phyloP scores from a whole-genome alignment of 1,284 basidiomycete species.

The Naganishia albida region DNA sequence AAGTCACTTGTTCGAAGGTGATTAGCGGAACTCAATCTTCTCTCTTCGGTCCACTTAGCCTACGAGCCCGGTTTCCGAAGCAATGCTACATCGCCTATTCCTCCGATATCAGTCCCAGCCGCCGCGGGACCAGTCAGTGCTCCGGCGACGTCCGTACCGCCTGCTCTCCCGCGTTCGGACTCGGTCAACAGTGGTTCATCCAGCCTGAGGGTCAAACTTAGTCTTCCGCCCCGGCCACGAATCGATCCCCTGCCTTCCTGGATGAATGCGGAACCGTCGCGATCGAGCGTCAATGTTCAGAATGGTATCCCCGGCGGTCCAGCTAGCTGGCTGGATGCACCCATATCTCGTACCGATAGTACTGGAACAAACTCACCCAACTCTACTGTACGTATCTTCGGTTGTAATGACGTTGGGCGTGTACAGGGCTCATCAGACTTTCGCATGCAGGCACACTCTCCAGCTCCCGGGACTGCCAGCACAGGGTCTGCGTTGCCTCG shows the following conservation, averaged over 20 bases:
- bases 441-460: neutral
- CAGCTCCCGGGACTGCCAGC: neutral
- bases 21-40: neutral
- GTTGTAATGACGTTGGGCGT: neutral
- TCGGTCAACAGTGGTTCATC: neutral
- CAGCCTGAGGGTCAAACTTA: conserved; percentile 9
- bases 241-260: conserved; percentile 23
- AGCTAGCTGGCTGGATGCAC: conserved; percentile 12
- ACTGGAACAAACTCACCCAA: conserved; percentile 16
- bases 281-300: neutral
- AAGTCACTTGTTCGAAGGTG: neutral
- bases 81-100: neutral
- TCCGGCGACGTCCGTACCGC: neutral
- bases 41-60: neutral
- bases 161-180: neutral
- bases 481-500: conserved; percentile 1
- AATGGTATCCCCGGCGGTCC: neutral
- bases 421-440: neutral
- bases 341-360: conserved; percentile 3
- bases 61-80: conserved; percentile 20
- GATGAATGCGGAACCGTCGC: conserved; percentile 15
- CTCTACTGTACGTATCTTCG: conserved; percentile 1
- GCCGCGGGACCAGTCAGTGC: neutral
- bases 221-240: conserved; percentile 13
- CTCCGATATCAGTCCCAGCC: neutral